These are phyloP conservation scores for Clavulina sp. DNA, from an alignment of 768 basidiomycete genomes.

Conservation along the genomic window DNA sequence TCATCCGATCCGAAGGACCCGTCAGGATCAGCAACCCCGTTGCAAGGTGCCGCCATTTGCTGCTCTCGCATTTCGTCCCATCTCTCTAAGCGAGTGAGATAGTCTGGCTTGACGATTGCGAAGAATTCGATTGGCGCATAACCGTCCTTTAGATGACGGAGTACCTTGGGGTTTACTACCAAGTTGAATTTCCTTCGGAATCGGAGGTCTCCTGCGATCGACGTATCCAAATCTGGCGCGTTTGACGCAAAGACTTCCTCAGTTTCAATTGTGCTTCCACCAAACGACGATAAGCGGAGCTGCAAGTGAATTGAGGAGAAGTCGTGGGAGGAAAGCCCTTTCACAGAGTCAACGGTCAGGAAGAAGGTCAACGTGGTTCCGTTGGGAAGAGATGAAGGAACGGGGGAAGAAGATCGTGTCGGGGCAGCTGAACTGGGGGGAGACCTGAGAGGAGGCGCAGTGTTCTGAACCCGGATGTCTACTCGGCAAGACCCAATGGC, in stretches of 20 bases:
- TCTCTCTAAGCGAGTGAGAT: conserved; percentile 73
- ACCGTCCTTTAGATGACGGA: conserved; percentile 51
- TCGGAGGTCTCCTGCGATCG: conserved; percentile 59
- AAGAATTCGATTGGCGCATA: conserved; percentile 87
- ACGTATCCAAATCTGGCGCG: conserved; percentile 51
- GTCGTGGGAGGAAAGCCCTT: conserved; percentile 79
- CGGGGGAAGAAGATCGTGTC: conserved; percentile 61
- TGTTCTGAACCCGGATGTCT: conserved; percentile 61
- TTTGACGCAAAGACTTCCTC: conserved; percentile 75
- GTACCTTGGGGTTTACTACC: conserved; percentile 52
- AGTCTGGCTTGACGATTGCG: conserved; percentile 61
- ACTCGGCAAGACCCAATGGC: conserved; percentile 90
- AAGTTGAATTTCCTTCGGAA: conserved; percentile 73
- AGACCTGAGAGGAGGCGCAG: conserved; percentile 37
- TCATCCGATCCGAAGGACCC: conserved; percentile 16
- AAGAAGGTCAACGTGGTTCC: conserved; percentile 76
- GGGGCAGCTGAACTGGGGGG: conserved; percentile 42
- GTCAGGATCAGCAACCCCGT: too few relatives aligned
- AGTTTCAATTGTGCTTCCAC: conserved; percentile 45
- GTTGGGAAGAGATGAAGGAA: conserved; percentile 42
- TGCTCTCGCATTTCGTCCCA: conserved; percentile 91
- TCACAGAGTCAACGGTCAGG: conserved; percentile 70
- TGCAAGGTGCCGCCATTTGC: conserved; percentile 17
- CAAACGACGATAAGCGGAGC: conserved; percentile 71
- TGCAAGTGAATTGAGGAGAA: conserved; percentile 78